These are phyloP conservation scores for Pinus tabuliformis DNA, from an alignment of 75 land plant genomes.

Conservation along the genomic window DNA sequence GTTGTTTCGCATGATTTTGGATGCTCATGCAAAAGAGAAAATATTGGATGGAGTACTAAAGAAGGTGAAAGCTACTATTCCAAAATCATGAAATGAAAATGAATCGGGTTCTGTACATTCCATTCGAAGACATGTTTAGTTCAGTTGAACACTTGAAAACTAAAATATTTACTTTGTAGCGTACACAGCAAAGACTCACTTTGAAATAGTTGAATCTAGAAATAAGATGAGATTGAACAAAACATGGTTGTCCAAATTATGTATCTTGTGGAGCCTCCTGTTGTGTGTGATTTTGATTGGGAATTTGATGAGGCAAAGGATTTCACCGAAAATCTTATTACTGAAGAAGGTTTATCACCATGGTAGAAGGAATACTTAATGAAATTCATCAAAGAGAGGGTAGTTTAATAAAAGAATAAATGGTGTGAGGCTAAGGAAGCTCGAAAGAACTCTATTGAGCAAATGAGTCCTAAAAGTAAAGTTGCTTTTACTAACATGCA, in stretches of 20 bases:
- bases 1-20: constrained; percentile 13
- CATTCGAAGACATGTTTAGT: no score
- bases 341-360: constrained; percentile 60
- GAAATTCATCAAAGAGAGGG: constrained; percentile 65
- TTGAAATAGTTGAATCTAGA: constrained; percentile 62
- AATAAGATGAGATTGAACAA: constrained; percentile 78
- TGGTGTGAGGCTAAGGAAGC: no score
- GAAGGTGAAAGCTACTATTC: constrained; percentile 35
- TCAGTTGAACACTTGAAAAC: no score
- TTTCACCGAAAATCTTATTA: constrained; percentile 58
- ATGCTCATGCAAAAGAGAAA: constrained; percentile 19
- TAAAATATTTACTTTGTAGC: no score
- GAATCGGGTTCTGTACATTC: no score
- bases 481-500: no score
- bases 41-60: constrained; percentile 31
- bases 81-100: neutral
- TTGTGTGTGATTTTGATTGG: constrained; percentile 88
- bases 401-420: constrained; percentile 59
- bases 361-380: constrained; percentile 77
- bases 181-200: neutral
- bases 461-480: no score
- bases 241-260: constrained; percentile 80
- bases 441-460: no score
- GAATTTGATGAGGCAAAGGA: constrained; percentile 94
- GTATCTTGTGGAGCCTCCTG: constrained; percentile 91